Conservation (phyloP, 2,329 filamentous ascomycete genomes). For the Stagonosporopsis tanaceti region DNA sequence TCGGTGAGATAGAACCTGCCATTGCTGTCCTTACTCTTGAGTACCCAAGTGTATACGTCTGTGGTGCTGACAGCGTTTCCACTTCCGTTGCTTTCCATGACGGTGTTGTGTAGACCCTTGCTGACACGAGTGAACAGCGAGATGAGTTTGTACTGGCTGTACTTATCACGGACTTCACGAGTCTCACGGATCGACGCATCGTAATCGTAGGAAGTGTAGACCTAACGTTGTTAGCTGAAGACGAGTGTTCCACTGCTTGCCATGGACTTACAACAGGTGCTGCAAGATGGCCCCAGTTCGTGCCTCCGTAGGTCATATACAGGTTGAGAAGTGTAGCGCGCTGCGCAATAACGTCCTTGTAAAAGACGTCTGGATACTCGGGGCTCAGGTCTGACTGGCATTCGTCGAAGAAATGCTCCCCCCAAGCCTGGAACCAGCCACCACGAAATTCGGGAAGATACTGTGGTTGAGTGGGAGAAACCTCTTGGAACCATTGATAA, state of each 20-base stretch:
- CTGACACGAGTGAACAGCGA: constrained; percentile 63
- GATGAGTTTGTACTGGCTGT: constrained; percentile 64
- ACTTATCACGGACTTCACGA: constrained; percentile 61
- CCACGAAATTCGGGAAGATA: constrained; percentile 64
- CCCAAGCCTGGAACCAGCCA: constrained; percentile 64
- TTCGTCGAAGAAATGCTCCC: constrained; percentile 60
- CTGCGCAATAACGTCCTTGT: constrained; percentile 64
- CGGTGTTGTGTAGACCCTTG: constrained; percentile 59
- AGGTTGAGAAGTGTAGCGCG: constrained; percentile 58
- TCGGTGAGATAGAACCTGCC: constrained; percentile 62
- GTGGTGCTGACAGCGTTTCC: constrained; percentile 53
- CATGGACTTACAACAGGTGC: constrained; percentile 38
- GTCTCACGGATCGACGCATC: constrained; percentile 63
- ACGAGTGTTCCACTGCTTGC: neutral
- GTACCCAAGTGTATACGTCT: constrained; percentile 60
- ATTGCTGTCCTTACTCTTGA: constrained; percentile 60
- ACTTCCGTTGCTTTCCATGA: constrained; percentile 65
- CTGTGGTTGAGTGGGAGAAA: constrained; percentile 62
- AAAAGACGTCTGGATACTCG: constrained; percentile 63
- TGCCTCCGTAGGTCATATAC: constrained; percentile 64
- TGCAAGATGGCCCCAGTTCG: constrained; percentile 62
- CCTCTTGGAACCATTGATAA: constrained; percentile 65
- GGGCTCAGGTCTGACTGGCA: constrained; percentile 57
- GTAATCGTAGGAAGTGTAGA: constrained; percentile 59
- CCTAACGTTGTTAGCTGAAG: constrained; percentile 28